Evolutionary conservation across 2,329 filamentous ascomycete species (phyloP), one percentile per base, ranked within the genome.

Genomic region (Fusarium nelsonii): DNA sequence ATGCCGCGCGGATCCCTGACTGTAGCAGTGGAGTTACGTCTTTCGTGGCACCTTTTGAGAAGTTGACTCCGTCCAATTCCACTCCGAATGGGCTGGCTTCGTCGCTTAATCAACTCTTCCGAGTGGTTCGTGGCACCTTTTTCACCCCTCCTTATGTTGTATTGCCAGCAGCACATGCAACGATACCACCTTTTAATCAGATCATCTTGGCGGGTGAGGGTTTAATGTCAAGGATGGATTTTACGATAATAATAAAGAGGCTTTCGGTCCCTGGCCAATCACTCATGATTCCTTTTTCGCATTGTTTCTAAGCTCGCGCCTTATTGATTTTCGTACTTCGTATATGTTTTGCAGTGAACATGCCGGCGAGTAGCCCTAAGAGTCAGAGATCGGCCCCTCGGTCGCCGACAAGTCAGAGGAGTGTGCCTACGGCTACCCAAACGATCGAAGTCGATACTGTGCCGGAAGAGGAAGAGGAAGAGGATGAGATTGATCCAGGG

Each of bases 11-110:
- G 26, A 20, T 23, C 33, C 49, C 33, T 55, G 33, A 32, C n/a
- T 45, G 20, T 33, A 34, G 11, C 15, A 33, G 56, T 52, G 54
- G 56, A 37, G 56, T 45, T 26, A 15, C 8, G 5, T 26, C 33
- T 46, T 46, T 45, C 56, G 56, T 59, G 56, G 56, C 56, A 59
- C n/a, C 12, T 9, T 56, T 39, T 56, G 28, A 56, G 18, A 46
- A 56, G 56, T 40, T 28, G 7, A 8, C 28, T n/a, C 12, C 18
- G 30, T 41, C 11, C 3, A 51, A 34, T 51, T 9, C 56, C 56
- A 56, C 56, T 40, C 40, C 40, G 50, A 56, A n/a, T 59, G 50
- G 56, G 33, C 56, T 56, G 26, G 56, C 28, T 18, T 11, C 23
- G 40, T 59, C 56, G 56, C 39, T 56, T 56, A 40, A 28, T 20